Base-by-base conservation (phyloP, 1,139 yeast species). In the Diutina sp. region DNA sequence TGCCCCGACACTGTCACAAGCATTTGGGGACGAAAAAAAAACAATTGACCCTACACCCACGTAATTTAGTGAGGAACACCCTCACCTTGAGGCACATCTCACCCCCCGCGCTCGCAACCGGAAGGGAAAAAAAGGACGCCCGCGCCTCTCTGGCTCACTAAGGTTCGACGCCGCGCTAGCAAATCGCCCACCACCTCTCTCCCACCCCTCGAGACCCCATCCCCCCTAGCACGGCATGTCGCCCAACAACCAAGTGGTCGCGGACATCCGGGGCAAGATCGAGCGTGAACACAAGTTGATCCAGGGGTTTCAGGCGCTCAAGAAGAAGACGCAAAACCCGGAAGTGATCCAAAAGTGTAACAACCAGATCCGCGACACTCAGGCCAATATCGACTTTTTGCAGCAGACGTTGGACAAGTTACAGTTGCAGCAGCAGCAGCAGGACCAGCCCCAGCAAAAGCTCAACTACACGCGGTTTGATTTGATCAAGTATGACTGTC, bases 341-440 rank as follows among this genome's bases (percentile, higher is more conserved):
- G 83, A 82, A 61, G 97, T 91, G 55, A 90, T 91, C 63, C 96
- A 90, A 66, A 83, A 87, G 67, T 91, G 98, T 74, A 91, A 90
- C 69, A 84, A 91, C 46, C 90, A 86, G 65, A 90, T 93, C 63
- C 77, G 95, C 60, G 98, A 93, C 65, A 91, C 97, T 2, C 91
- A 90, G 65, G 84, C 89, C 61, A 91, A 91, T 70, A 87, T 93
- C 62, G 93, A 89, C 63, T 93, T 91, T 64, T 78, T 93, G 60
- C 87, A 86, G 65, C 89, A 88, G 58, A 85, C 93, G 7, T 74
- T 93, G 65, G 76, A 78, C 55, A 87, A 87, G 62, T 72, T 90
- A 57, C 77, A 35, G 21, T 11, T 38, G 47, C 32, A 35, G 28
- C 21, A 3, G 8, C 53, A 35, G 51, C 38, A 28, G 25, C 28